Evolutionary conservation across 2,329 filamentous ascomycete genomes (phyloP).

Genomic region (Coniochaeta ligniaria): DNA sequence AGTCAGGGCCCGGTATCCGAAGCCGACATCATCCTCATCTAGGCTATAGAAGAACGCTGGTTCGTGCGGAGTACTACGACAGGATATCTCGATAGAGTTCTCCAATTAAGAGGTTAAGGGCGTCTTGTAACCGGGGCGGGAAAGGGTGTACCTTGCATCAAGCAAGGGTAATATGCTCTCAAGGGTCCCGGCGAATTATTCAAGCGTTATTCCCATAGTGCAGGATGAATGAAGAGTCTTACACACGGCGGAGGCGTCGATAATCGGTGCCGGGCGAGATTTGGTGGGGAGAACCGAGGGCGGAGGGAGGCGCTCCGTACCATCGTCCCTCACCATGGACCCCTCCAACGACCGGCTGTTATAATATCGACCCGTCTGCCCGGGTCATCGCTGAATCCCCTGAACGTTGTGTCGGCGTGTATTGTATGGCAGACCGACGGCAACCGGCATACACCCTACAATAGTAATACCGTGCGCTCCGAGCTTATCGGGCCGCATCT

Average conservation of each 20-base stretch:
- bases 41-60: background rate
- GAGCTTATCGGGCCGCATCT: background rate
- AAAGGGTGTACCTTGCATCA: background rate
- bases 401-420: background rate
- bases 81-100: background rate
- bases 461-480: background rate
- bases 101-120: background rate
- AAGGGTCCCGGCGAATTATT: background rate
- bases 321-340: background rate
- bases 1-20: background rate
- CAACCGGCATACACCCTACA: background rate
- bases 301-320: conserved; percentile 1
- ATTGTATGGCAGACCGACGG: background rate
- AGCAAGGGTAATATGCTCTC: background rate
- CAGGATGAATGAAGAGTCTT: background rate
- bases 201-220: background rate
- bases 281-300: background rate
- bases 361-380: background rate
- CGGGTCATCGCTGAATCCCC: background rate
- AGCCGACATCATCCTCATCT: background rate
- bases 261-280: background rate
- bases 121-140: background rate
- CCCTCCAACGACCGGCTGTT: background rate
- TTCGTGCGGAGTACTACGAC: background rate
- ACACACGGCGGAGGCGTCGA: background rate